These are phyloP conservation scores for Scheffersomyces titani DNA, from an alignment of 1,139 yeast genomes.

Conservation along the genomic window DNA sequence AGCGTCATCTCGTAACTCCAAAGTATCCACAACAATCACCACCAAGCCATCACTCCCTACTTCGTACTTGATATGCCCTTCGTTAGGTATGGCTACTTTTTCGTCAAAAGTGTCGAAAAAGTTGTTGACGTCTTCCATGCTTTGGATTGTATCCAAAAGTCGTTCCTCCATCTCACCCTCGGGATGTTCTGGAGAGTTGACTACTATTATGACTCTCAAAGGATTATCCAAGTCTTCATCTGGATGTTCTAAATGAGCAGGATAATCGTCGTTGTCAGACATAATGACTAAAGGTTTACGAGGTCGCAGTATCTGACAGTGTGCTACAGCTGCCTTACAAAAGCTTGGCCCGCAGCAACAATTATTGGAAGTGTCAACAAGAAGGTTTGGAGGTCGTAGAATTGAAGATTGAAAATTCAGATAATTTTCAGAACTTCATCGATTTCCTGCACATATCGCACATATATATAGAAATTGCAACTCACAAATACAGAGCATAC, in stretches of 20 bases:
- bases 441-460: not conserved
- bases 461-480: not conserved
- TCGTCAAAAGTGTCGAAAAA: conserved; percentile 68
- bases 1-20: conserved; percentile 30
- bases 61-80: conserved; percentile 66
- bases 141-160: conserved; percentile 44
- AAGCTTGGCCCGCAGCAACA: not conserved
- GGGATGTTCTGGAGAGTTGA: conserved; percentile 35
- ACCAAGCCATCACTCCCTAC: conserved; percentile 74
- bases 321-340: not conserved
- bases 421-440: not conserved
- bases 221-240: conserved; percentile 45
- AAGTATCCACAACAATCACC: conserved; percentile 53
- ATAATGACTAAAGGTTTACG: conserved; percentile 1
- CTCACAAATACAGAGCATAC: not conserved
- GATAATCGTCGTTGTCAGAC: conserved; percentile 5
- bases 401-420: not conserved
- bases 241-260: conserved; percentile 4
- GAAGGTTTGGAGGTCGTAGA: not conserved
- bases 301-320: not conserved
- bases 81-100: conserved; percentile 63
- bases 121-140: conserved; percentile 51
- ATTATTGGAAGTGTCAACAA: not conserved
- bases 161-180: conserved; percentile 59
- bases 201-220: conserved; percentile 39